These are phyloP conservation scores for Zasmidium citrigriseum DNA, from an alignment of 2,329 filamentous ascomycete species.

Conservation along the genomic window DNA sequence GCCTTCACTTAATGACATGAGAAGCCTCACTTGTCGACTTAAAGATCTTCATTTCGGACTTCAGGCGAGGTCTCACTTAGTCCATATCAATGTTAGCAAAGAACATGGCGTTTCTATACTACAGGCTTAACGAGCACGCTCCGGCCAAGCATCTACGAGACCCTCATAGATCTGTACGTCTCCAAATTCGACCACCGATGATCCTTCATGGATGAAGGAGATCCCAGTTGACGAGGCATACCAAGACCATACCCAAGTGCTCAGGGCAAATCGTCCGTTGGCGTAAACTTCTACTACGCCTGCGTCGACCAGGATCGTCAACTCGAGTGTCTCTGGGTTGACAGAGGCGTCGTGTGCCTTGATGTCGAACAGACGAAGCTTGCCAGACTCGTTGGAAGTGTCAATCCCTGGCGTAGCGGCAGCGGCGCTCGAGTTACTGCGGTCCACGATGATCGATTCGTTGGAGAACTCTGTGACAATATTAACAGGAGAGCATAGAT, in stretches of 20 bases:
- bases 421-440: constrained; percentile 44
- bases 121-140: not conserved
- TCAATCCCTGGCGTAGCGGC: constrained; percentile 42
- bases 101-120: too few species aligned
- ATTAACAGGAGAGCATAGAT: not conserved
- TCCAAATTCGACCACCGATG: not conserved
- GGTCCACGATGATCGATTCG: constrained; percentile 46
- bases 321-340: not conserved
- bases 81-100: too few species aligned
- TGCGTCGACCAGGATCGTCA: not conserved
- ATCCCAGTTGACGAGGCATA: not conserved
- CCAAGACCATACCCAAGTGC: not conserved
- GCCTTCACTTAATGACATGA: too few species aligned
- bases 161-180: not conserved
- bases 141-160: not conserved
- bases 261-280: not conserved
- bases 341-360: not conserved
- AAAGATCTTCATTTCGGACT: too few species aligned
- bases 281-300: not conserved
- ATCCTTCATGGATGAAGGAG: not conserved
- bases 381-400: constrained; percentile 40
- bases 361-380: constrained; percentile 45
- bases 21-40: too few species aligned
- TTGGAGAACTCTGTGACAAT: constrained; percentile 41
- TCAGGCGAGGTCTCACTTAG: too few species aligned